Base-by-base conservation (phyloP, 2,329 filamentous ascomycete genomes). In the Basipetospora chlamydospora region DNA sequence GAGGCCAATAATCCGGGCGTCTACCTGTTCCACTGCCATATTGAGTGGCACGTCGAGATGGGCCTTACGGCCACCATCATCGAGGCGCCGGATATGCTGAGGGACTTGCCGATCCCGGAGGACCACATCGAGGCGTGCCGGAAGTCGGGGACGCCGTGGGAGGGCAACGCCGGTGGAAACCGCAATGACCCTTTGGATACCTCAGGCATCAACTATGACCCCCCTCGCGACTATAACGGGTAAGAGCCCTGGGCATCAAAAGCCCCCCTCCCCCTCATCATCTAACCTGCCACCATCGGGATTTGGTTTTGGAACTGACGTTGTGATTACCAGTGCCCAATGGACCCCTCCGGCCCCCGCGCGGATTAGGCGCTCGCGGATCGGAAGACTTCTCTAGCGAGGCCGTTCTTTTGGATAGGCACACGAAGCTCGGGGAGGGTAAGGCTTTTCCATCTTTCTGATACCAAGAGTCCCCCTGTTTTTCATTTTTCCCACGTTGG, bases 81-180 rank as follows among this genome's bases (percentile, higher is more conserved):
- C 43, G 70, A 74, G 53, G 67, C 61, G 0, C 70, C 71, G 0
- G 64, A 71, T 37, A 51, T 73, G 10, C 74, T 83, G 42, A 52
- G 64, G 37, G 57, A 55, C 3, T 50, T 70, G 35, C 57, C 55
- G 2, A 70, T 84, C 30, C 77, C 77, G 0, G 50, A 64, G 20
- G 65, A 77, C 41, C 74, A 80, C 46, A 57, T 66, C 44, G 57
- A 56, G 16, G 53, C 53, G 25, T 69, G 66, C 46, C 52, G 58
- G 11, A 63, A 57, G 5, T 55, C 55, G 16, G 58, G 58, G 12
- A 60, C 67, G 2, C 66, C 70, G 1, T 64, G 57, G 2, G 46
- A 49, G 9, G 80, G 80, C 1, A 84, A 85, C 46, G 80, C 80
- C 0, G 80, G 72, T 0, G 80, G 73, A 1, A 80, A 80, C 42